These are phyloP conservation scores for Aspergillus terreus DNA, from an alignment of 2,329 filamentous ascomycete genomes.

Conservation along the genomic window DNA sequence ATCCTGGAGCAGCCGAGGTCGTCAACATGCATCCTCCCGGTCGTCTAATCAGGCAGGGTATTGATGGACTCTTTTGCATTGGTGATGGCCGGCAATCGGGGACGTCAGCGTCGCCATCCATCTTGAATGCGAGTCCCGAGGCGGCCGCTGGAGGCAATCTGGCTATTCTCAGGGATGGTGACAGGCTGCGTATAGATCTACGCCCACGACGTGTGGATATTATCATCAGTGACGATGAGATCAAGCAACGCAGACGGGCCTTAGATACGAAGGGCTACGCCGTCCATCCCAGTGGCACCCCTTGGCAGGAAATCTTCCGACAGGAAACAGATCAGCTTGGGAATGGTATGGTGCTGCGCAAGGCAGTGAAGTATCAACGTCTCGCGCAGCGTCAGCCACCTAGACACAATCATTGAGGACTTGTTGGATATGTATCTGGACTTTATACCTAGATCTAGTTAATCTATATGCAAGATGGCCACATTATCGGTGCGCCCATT, in stretches of 20 bases:
- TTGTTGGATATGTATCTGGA: too few species aligned
- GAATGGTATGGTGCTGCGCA: slow-evolving; percentile 46
- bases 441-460: too few species aligned
- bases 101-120: slow-evolving; percentile 53
- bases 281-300: slow-evolving; percentile 44
- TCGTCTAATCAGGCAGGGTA: slow-evolving; percentile 43
- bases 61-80: slow-evolving; percentile 49
- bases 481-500: too few species aligned
- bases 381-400: slow-evolving; percentile 42
- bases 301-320: slow-evolving; percentile 51
- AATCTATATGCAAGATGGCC: too few species aligned
- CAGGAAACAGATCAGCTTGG: slow-evolving; percentile 44
- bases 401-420: slow-evolving; percentile 40
- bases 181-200: slow-evolving; percentile 50
- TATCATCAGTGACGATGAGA: slow-evolving; percentile 41
- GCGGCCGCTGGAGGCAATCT: slow-evolving; percentile 54
- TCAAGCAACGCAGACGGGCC: slow-evolving; percentile 36
- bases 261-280: slow-evolving; percentile 39
- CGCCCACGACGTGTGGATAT: slow-evolving; percentile 49
- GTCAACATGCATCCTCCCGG: slow-evolving; percentile 52
- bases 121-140: slow-evolving; percentile 54
- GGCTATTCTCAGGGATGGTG: slow-evolving; percentile 49
- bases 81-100: slow-evolving; percentile 55
- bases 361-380: slow-evolving; percentile 46
- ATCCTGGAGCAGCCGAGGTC: slow-evolving; percentile 50